These are phyloP conservation scores for Xylaria nigripes DNA, from an alignment of 495 filamentous ascomycete genomes.

Conservation along the genomic window DNA sequence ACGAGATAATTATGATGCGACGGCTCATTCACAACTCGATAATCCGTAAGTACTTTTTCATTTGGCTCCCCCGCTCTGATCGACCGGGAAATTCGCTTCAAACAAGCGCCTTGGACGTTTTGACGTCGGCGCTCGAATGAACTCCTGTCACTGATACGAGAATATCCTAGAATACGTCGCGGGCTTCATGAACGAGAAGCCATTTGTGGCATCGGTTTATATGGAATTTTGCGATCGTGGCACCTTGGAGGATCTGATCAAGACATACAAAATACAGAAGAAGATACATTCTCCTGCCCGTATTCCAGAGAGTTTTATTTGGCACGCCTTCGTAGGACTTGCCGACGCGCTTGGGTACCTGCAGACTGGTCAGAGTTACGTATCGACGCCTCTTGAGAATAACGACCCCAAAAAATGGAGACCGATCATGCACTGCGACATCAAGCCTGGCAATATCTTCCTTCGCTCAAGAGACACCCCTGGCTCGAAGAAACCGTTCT, in stretches of 20 bases:
- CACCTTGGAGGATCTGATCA: constrained; percentile 12
- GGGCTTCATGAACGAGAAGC: constrained; percentile 3
- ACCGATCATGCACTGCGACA: constrained; percentile 21
- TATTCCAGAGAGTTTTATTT: constrained; percentile 24
- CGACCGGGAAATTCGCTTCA: not conserved
- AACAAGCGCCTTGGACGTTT: not conserved
- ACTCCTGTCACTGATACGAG: not conserved
- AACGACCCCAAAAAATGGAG: constrained; percentile 9
- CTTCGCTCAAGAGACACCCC: constrained; percentile 9
- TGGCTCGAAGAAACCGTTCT: constrained; percentile 12
- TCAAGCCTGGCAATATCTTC: constrained; percentile 29
- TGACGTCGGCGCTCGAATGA: not conserved
- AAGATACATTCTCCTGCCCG: not conserved
- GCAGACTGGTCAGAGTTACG: constrained; percentile 10
- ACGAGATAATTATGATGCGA: constrained; percentile 19
- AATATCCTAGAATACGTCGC: not conserved
- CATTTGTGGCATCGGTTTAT: constrained; percentile 9
- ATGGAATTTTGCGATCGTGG: constrained; percentile 25
- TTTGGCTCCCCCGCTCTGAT: not conserved
- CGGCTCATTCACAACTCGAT: constrained; percentile 12
- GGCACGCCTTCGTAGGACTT: constrained; percentile 24
- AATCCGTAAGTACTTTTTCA: constrained; percentile 2
- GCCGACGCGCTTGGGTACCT: constrained; percentile 24
- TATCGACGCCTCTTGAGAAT: not conserved
- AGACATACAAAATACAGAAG: not conserved